Evolutionary conservation across 257 asterid species (phyloP).

Genomic region (Nyctanthes arbortristis): DNA sequence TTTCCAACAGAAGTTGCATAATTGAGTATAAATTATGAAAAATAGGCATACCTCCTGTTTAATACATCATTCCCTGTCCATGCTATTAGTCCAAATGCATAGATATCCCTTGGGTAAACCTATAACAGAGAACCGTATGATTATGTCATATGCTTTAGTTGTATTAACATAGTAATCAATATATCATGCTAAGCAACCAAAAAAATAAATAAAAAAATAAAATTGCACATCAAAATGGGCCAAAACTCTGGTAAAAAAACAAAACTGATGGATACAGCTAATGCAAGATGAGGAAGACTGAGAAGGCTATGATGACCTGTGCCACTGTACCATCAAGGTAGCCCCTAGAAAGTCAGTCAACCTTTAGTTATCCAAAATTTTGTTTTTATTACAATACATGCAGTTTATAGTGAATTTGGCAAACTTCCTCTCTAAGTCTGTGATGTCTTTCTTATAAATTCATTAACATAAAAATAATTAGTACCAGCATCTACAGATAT

Average conservation of each 20-base stretch:
- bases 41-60: conserved; percentile 69
- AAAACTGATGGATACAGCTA: not conserved
- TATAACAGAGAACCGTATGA: conserved; percentile 22
- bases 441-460: not conserved
- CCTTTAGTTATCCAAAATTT: too few relatives aligned
- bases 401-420: not conserved
- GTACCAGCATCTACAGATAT: not conserved
- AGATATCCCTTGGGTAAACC: conserved; percentile 92
- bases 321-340: not conserved
- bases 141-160: conserved; percentile 3
- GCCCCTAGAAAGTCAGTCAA: not conserved
- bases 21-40: not conserved
- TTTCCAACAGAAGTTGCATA: too few relatives aligned
- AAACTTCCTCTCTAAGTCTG: not conserved
- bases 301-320: not conserved
- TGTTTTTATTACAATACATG: not conserved
- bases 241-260: not conserved
- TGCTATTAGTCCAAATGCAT: conserved; percentile 91
- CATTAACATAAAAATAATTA: not conserved
- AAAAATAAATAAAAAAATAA: too few relatives aligned
- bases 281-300: not conserved
- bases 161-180: not conserved
- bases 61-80: conserved; percentile 98
- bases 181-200: not conserved
- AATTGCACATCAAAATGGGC: not conserved